Evolutionary conservation across 2,329 filamentous ascomycete species (phyloP), one percentile per base, ranked within the genome.

Genomic region (Periglandula ipomoeae): DNA sequence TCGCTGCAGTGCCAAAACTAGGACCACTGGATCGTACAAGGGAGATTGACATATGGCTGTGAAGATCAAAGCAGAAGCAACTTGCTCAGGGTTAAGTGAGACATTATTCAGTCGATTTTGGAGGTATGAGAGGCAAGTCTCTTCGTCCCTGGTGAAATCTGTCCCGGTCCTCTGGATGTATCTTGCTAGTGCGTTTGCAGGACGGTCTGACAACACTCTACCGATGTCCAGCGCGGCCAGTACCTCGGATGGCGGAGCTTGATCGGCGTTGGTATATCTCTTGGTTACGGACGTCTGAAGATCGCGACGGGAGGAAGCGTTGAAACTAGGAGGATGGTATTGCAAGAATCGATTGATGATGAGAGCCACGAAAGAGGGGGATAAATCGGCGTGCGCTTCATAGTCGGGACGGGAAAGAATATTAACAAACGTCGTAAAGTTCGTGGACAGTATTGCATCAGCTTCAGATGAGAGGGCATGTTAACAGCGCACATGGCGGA

Each of bases 291-390:
- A 85, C 61, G 79, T 75, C 50, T 77, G 75, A 13, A 87, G 75
- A 60, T 89, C 85, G 54, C 83, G 74, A 60, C 86, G 82, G 50
- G 80, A 83, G 47, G 83, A 76, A 48, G 89, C 81, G 59, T 86
- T 87, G 71, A 94, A 94, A 64, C 85, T 89, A 23, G 86, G 87
- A 26, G 89, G 89, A 46, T 90, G 89, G 58, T 90, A 84, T 65
- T 93, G 84, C 48, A 95, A 82, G 58, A 94, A 86, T 57, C 88
- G 86, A 65, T 95, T 88, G 65, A 96, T 74, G 50, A 95, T 84
- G 51, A 84, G 72, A 44, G 87, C 86, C 52, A 96, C 76, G 61
- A 93, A 89, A 38, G 79, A 70, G 26, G 84, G 74, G 10, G 73
- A 75, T 47, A 90, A 66, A 52, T 87, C 83, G 55, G 83, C 76